Percentiles rank a stretch among this genome's conserved stretches.
These are phyloP conservation scores for Vitis rupestris DNA, from an alignment of 164 flowering plant genomes.

Conservation along the genomic window DNA sequence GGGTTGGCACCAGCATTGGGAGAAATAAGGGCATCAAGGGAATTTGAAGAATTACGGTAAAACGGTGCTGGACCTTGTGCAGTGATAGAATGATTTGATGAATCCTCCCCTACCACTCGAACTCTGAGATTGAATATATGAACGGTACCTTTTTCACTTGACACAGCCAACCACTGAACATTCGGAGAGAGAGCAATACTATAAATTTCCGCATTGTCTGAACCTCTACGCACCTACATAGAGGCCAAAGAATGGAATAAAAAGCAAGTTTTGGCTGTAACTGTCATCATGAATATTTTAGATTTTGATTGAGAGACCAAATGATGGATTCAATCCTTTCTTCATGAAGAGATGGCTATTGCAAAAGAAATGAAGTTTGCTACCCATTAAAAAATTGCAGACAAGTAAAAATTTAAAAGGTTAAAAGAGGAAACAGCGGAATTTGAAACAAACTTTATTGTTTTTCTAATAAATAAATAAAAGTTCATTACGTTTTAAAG, in stretches of 20 bases:
- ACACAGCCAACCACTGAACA: constrained; percentile 54
- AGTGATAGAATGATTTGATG: constrained; percentile 31
- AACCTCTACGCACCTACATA: constrained; percentile 48
- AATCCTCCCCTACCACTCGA: constrained; percentile 71
- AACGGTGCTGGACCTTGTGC: constrained; percentile 32
- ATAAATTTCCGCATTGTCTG: constrained; percentile 51
- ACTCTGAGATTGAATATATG: constrained; percentile 55
- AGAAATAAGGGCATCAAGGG: constrained; percentile 65
- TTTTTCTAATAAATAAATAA: too few relatives aligned
- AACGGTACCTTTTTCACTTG: constrained; percentile 58
- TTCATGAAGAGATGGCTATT: too few relatives aligned
- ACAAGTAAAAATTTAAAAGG: too few relatives aligned
- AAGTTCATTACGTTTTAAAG: too few relatives aligned
- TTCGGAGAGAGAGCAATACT: constrained; percentile 44
- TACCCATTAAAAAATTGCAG: too few relatives aligned
- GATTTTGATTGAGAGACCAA: too few relatives aligned
- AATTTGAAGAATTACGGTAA: constrained; percentile 57
- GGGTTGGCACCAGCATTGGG: constrained; percentile 67
- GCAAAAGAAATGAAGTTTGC: too few relatives aligned
- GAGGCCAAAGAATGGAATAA: not conserved
- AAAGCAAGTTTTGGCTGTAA: not conserved
- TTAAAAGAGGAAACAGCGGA: too few relatives aligned
- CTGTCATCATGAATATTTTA: not conserved
- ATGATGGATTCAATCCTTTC: too few relatives aligned
- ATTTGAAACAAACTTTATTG: too few relatives aligned